Evolutionary conservation across 2,329 filamentous ascomycete species (phyloP).

Genomic region (Blastomyces silverae): DNA sequence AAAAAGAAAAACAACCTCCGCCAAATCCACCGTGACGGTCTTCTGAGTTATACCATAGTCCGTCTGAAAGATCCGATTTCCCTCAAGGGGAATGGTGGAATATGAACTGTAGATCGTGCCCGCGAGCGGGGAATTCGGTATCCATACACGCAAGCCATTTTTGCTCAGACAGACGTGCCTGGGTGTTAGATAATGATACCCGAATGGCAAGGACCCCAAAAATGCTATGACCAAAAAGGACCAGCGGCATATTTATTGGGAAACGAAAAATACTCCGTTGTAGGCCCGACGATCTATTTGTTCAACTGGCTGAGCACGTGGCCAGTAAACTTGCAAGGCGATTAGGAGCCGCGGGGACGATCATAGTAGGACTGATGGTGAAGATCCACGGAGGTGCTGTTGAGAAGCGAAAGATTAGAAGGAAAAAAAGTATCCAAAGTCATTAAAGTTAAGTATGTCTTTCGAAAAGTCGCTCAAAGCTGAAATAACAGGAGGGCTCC

Average conservation of each 20-base stretch:
- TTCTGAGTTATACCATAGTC: not conserved
- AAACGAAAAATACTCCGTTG: not conserved
- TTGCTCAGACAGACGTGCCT: not conserved
- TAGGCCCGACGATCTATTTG: not conserved
- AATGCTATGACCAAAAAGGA: not conserved
- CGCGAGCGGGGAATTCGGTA: not conserved
- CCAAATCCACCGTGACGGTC: not conserved
- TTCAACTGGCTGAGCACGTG: not conserved
- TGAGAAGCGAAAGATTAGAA: conserved; percentile 24
- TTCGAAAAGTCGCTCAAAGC: conserved; percentile 32
- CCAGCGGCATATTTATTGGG: not conserved
- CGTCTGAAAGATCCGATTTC: not conserved
- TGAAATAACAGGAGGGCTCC: conserved; percentile 25
- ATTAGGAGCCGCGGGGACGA: conserved; percentile 10
- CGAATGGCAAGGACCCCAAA: not conserved
- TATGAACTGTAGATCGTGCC: no score
- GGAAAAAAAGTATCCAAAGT: conserved; percentile 21
- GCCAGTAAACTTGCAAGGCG: no score
- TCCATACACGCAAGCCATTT: not conserved
- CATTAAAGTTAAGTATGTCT: conserved; percentile 35
- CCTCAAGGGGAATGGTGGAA: not conserved
- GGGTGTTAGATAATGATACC: not conserved
- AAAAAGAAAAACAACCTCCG: not conserved
- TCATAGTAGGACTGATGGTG: conserved; percentile 2
- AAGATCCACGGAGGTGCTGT: not conserved